Base-by-base conservation (phyloP, 2,329 filamentous ascomycete genomes). In the Fusarium pseudoanthophilum region DNA sequence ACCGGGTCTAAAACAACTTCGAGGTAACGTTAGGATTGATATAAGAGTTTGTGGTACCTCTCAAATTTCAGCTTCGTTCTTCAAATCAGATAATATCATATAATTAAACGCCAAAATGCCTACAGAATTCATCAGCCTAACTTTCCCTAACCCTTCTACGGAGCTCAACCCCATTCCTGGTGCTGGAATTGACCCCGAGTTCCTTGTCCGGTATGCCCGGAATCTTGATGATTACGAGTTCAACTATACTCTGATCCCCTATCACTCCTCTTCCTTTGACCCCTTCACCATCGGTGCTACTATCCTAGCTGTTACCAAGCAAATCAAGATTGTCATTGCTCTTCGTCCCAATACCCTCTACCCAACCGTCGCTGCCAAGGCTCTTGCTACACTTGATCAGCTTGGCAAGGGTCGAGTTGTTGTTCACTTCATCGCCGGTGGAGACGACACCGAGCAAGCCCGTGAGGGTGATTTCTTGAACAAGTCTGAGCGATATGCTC, bases 351-450 rank as follows among this genome's bases (percentile, higher is more conserved):
- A 91, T 81, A 78, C 76, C 0, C 77, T 91, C 13, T 90, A 89
- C 75, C 89, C 89, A 8, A 91, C 89, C 4, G 88, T 90, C 1
- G 89, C 89, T 0, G 89, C 89, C 46, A 91, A 90, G 78, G 85
- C 87, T 7, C 84, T 91, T 3, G 88, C 89, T 4, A 91, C 89
- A 0, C 85, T 91, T 1, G 88, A 90, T 71, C 89, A 90, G 70
- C 85, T 91, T 32, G 87, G 87, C 77, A 80, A 79, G 7, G 89
- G 89, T 13, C 86, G 89, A 15, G 88, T 85, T 8, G 88, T 91
- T 0, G 89, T 90, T 16, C 89, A 91, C 74, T 90, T 91, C 75
- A 91, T 91, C 70, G 89, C 89, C 2, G 89, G 89, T 34, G 89
- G 89, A 53, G 89, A 85, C 64, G 89, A 91, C 61, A 85, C 79